phyloP scores from a whole-genome alignment of 495 filamentous ascomycete genomes.

The Thermothielavioides terrestris region DNA sequence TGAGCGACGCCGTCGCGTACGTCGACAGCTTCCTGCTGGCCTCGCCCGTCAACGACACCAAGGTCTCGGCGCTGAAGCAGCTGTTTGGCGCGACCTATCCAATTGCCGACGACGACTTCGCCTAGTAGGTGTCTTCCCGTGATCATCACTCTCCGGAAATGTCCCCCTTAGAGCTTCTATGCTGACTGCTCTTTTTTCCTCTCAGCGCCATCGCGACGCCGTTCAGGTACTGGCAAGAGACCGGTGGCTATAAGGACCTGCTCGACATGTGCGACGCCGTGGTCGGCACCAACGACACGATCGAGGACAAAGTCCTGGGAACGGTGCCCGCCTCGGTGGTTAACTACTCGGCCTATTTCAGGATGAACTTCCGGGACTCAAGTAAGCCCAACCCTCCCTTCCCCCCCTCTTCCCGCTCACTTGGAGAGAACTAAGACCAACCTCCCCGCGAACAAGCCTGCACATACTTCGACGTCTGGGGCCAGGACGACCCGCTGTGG shows the following conservation, averaged over 20 bases:
- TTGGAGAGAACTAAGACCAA: neutral
- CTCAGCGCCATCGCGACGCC: constrained; percentile 17
- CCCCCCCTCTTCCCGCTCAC: neutral
- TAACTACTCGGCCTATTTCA: constrained; percentile 49
- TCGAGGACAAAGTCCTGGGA: constrained; percentile 19
- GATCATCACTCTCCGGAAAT: no score
- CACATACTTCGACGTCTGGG: constrained; percentile 42
- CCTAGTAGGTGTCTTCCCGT: constrained; percentile 10
- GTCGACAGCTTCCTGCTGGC: constrained; percentile 42
- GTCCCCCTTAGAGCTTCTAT: neutral
- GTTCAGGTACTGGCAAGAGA: constrained; percentile 22
- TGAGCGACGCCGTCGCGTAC: constrained; percentile 46
- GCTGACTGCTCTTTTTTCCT: neutral
- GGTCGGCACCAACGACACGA: neutral
- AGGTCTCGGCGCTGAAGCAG: constrained; percentile 17
- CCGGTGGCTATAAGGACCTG: constrained; percentile 36
- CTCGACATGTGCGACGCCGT: constrained; percentile 41
- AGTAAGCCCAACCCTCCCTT: constrained; percentile 29
- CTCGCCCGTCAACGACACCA: constrained; percentile 5
- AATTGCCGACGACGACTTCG: constrained; percentile 24
- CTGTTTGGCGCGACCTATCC: constrained; percentile 16
- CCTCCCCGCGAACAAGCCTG: constrained; percentile 9
- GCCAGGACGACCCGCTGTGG: constrained; percentile 38
- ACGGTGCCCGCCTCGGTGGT: constrained; percentile 22
- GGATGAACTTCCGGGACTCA: constrained; percentile 38